Conservation (phyloP, 2,329 filamentous ascomycete genomes). For the Xylariaceae sp. region DNA sequence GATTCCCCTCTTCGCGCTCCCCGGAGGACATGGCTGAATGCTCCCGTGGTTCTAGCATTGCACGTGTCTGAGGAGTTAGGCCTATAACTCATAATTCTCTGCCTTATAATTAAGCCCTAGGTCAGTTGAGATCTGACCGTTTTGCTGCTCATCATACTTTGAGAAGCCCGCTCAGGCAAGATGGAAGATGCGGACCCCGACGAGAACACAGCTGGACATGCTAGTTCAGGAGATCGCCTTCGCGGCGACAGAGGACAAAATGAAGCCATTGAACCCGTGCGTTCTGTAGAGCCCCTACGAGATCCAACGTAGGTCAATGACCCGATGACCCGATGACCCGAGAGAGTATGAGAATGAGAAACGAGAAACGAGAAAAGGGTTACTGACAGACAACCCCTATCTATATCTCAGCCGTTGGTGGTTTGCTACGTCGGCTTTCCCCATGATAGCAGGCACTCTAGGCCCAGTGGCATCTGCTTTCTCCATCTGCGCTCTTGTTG, state of each 20-base stretch:
- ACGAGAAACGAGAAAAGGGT: too few species aligned
- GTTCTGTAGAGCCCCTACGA: slow-evolving; percentile 39
- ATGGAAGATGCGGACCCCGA: slow-evolving; percentile 41
- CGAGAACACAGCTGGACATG: slow-evolving; percentile 34
- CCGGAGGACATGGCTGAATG: not conserved
- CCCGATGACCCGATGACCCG: not conserved
- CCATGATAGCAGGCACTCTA: slow-evolving; percentile 75
- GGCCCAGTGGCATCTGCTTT: slow-evolving; percentile 84
- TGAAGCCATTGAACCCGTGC: slow-evolving; percentile 28
- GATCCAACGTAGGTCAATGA: slow-evolving; percentile 37
- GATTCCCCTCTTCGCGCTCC: not conserved
- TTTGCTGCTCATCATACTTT: not conserved
- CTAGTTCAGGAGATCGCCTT: slow-evolving; percentile 24
- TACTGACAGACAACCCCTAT: too few species aligned
- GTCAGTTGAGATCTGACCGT: not conserved
- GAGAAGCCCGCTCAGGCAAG: slow-evolving; percentile 6
- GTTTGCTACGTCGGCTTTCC: slow-evolving; percentile 61
- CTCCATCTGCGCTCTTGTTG: slow-evolving; percentile 79
- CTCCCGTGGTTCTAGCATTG: not conserved
- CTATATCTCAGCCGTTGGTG: slow-evolving; percentile 49
- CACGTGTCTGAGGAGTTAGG: not conserved
- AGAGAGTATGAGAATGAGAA: too few species aligned
- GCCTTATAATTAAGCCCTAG: too few species aligned
- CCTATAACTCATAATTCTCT: not conserved
- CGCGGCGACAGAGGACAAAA: slow-evolving; percentile 24